Evolutionary conservation across 495 filamentous ascomycete genomes (phyloP), one percentile per base, ranked within the genome.

Genomic region (Parachaetomium inaequale): DNA sequence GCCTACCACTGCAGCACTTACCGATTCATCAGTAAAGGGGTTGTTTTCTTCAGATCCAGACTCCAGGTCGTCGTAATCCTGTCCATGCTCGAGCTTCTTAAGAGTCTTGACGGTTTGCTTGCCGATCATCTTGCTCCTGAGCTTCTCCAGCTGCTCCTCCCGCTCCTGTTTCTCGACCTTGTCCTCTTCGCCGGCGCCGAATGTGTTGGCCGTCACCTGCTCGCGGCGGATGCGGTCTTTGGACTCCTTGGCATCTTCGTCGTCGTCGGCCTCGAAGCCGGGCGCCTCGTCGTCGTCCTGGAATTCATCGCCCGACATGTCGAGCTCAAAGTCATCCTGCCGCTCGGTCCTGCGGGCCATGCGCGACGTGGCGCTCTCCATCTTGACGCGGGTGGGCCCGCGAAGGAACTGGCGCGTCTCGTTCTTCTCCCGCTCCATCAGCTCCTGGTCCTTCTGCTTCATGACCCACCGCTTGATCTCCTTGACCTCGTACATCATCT

Each of bases 201-300:
- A 96, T 7, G 93, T 76, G 67, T 96, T 96, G 15, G 94, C 93
- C 60, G 84, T 85, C 32, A 93, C 78, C 66, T 94, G 91, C 68
- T 98, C 93, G 38, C 90, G 85, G 63, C 93, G 94, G 63, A 98
- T 88, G 63, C 86, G 82, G 57, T 88, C 86, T 66, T 93, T 88
- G 4, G 92, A 84, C n/a, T 91, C 88, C 70, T 96, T 97, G 0
- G 84, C 78, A 45, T 96, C 92, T 63, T 95, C 90, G 55, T 96
- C 57, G n/a, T 58, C 91, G 50, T 92, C 89, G 58, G 87, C 86
- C 70, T 95, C 90, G 45, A 95, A 82, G 55, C 79, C 78, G 14
- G 90, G 88, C 49, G 87, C 84, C 69, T 97, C 94, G 69, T 98
- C 94, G 68, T 98, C 94, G 68, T 98, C 74, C 61, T 75, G 73